Conservation (phyloP, 1,139 yeast species). For the Zygosaccharomyces sapae region DNA sequence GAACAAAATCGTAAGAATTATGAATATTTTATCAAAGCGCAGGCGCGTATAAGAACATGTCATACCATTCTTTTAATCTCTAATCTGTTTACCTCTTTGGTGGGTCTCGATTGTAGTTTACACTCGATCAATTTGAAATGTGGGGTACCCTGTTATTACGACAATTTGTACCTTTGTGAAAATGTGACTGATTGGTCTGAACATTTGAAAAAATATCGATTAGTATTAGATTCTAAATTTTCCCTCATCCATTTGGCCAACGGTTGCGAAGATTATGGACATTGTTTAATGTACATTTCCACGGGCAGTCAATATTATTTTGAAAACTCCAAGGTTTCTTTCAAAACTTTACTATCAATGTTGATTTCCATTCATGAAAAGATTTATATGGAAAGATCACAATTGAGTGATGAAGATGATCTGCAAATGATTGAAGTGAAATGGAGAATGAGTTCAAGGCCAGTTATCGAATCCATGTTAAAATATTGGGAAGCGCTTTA, state of each 20-base stretch:
- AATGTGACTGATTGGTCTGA: slow-evolving; percentile 56
- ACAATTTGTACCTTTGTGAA: slow-evolving; percentile 66
- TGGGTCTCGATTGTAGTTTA: slow-evolving; percentile 57
- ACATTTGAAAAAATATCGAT: slow-evolving; percentile 36
- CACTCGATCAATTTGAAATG: slow-evolving; percentile 60
- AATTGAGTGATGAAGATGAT: slow-evolving; percentile 36
- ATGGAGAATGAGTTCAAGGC: slow-evolving; percentile 62
- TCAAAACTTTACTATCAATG: slow-evolving; percentile 58
- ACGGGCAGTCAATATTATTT: slow-evolving; percentile 41
- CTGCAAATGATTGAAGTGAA: slow-evolving; percentile 42
- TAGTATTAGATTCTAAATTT: slow-evolving; percentile 45
- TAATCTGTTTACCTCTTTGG: slow-evolving; percentile 62
- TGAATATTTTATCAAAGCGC: slow-evolving; percentile 74
- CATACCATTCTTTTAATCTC: slow-evolving; percentile 74
- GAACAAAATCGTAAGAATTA: slow-evolving; percentile 50
- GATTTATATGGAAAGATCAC: slow-evolving; percentile 50
- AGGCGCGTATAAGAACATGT: slow-evolving; percentile 80
- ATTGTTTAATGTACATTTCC: slow-evolving; percentile 47
- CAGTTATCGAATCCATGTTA: slow-evolving; percentile 50
- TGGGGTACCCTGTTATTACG: slow-evolving; percentile 66
- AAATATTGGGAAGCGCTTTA: slow-evolving; percentile 64
- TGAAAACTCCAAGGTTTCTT: slow-evolving; percentile 43
- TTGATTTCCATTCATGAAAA: slow-evolving; percentile 70
- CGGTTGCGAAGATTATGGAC: slow-evolving; percentile 50
- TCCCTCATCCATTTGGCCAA: slow-evolving; percentile 54